Conservation (phyloP, 805 yeast genomes). For the Candida chilensis region DNA sequence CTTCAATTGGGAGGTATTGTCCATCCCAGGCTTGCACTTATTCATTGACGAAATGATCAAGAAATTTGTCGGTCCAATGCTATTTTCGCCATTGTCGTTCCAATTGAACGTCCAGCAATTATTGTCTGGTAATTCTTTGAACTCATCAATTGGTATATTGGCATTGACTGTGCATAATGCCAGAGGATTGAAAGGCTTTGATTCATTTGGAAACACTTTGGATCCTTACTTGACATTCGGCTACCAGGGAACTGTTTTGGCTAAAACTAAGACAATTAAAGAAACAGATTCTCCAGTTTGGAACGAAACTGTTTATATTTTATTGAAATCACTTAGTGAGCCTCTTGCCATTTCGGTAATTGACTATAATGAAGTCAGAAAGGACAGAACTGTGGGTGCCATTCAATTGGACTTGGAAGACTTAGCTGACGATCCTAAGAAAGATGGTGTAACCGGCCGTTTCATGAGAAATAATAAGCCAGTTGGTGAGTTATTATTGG, state of each 20-base stretch:
- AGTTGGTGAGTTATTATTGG: conserved; percentile 67
- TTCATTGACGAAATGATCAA: conserved; percentile 78
- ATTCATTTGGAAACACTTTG: conserved; percentile 64
- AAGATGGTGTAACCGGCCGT: conserved; percentile 39
- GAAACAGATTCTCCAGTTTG: conserved; percentile 72
- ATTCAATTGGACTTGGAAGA: conserved; percentile 66
- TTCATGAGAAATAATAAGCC: conserved; percentile 77
- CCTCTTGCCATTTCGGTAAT: conserved; percentile 64
- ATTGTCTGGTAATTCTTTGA: conserved; percentile 70
- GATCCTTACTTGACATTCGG: conserved; percentile 85
- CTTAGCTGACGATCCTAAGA: conserved; percentile 43
- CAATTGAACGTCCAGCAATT: conserved; percentile 89
- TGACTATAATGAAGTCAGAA: conserved; percentile 74
- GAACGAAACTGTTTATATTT: conserved; percentile 69
- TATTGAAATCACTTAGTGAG: conserved; percentile 70
- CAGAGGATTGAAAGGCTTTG: conserved; percentile 57
- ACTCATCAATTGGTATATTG: conserved; percentile 82
- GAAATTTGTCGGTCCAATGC: conserved; percentile 82
- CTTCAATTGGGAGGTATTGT: conserved; percentile 80
- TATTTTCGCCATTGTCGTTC: conserved; percentile 85
- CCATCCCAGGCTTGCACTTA: conserved; percentile 80
- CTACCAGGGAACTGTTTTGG: conserved; percentile 47
- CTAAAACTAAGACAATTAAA: conserved; percentile 57
- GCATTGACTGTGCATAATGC: conserved; percentile 64
- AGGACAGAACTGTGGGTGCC: conserved; percentile 76